phyloP scores from a whole-genome alignment of 2,329 filamentous ascomycete species.

The Tolypocladium capitatum region DNA sequence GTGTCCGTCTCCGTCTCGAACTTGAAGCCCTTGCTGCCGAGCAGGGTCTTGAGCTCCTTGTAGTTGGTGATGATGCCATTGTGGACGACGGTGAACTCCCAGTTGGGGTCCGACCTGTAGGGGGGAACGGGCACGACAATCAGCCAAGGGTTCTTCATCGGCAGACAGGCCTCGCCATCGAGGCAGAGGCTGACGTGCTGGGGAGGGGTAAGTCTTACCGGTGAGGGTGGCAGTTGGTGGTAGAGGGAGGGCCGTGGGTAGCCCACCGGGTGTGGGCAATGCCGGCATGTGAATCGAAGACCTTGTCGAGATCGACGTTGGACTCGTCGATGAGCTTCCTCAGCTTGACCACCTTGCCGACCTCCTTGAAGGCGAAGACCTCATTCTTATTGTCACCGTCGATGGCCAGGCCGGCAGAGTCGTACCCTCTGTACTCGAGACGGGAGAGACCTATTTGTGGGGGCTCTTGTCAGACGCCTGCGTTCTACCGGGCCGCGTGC shows the following conservation, averaged over 20 bases:
- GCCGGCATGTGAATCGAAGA: conserved; percentile 95
- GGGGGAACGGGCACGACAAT: conserved; percentile 1
- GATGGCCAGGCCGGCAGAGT: conserved; percentile 89
- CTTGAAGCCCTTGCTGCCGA: conserved; percentile 88
- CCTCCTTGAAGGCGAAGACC: conserved; percentile 95
- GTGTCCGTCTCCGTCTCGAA: conserved; percentile 99
- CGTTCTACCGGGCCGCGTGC: conserved; percentile 7
- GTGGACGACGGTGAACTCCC: conserved; percentile 96
- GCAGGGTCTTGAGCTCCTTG: conserved; percentile 93
- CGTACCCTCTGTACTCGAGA: conserved; percentile 97
- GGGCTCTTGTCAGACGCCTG: conserved; percentile 8
- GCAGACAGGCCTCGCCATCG: background rate
- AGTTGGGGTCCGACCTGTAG: conserved; percentile 73
- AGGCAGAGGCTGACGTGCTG: background rate
- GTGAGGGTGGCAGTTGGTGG: conserved; percentile 95
- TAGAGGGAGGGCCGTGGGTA: conserved; percentile 88
- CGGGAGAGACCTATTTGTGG: conserved; percentile 62
- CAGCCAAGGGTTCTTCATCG: conserved; percentile 3
- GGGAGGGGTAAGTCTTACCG: conserved; percentile 44
- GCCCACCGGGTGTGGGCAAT: conserved; percentile 99
- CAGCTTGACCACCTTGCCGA: conserved; percentile 96
- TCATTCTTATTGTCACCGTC: conserved; percentile 99
- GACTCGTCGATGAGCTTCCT: conserved; percentile 80
- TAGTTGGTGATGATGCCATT: conserved; percentile 99
- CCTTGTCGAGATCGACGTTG: conserved; percentile 75